Evolutionary conservation across 2,329 filamentous ascomycete genomes (phyloP).

Genomic region (Myriangium duriaei): DNA sequence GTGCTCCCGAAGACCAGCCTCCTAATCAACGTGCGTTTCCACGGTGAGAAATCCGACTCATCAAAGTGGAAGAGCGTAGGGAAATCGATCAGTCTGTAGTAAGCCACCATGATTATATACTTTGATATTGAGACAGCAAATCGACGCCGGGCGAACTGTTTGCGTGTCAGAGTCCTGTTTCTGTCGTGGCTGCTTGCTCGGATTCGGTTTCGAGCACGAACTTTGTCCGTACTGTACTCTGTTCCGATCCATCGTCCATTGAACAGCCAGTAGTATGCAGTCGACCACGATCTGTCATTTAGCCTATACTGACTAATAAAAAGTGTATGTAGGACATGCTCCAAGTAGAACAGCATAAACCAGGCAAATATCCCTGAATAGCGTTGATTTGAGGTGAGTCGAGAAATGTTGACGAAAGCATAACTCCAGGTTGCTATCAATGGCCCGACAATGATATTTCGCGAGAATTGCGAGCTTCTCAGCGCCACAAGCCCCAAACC

Average conservation of each 20-base stretch:
- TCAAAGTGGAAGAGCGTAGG: background rate
- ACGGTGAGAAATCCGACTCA: background rate
- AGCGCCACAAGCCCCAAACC: no score
- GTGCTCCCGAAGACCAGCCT: background rate
- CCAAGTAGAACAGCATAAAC: slow-evolving; percentile 2
- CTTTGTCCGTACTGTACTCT: background rate
- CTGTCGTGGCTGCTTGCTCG: background rate
- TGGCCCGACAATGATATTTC: no score
- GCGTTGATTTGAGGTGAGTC: no score
- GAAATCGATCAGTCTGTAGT: background rate
- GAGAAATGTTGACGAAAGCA: no score
- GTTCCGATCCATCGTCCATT: slow-evolving; percentile 1
- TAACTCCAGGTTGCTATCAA: no score
- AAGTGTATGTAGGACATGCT: background rate
- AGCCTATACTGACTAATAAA: background rate
- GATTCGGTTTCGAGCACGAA: background rate
- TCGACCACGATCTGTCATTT: background rate
- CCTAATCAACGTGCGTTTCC: background rate
- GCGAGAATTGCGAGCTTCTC: no score
- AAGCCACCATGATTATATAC: background rate
- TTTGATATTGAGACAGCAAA: background rate
- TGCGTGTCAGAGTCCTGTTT: background rate
- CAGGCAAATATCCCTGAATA: background rate
- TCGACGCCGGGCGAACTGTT: background rate
- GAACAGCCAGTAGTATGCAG: slow-evolving; percentile 1